Conservation (phyloP, 257 asterid species). For the Striga asiatica region DNA sequence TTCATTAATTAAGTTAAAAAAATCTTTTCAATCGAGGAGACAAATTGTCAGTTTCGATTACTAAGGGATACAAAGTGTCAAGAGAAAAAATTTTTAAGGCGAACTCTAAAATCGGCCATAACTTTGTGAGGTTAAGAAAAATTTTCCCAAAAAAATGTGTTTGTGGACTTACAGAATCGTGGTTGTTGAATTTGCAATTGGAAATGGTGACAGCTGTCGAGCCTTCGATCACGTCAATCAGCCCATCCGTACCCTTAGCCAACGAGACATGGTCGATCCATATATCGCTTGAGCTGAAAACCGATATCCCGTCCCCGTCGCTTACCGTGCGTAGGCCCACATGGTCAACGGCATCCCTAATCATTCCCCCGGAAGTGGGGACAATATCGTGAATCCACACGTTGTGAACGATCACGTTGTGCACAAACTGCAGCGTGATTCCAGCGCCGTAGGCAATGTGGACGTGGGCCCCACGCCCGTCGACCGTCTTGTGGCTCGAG, state of each 20-base stretch:
- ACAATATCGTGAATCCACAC: constrained; percentile 48
- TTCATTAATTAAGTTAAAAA: no score
- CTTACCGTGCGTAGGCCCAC: constrained; percentile 51
- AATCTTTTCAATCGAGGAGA: no score
- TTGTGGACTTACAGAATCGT: constrained; percentile 45
- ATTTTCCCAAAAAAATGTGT: no score
- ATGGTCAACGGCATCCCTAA: constrained; percentile 46
- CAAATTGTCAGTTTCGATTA: no score
- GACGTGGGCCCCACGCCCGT: constrained; percentile 59
- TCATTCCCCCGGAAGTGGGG: constrained; percentile 41
- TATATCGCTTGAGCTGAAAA: constrained; percentile 41
- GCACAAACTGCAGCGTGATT: constrained; percentile 54
- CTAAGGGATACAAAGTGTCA: no score
- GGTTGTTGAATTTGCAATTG: constrained; percentile 82
- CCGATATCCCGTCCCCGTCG: constrained; percentile 66
- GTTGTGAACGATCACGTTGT: constrained; percentile 52
- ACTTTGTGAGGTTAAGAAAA: no score
- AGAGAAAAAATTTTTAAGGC: no score
- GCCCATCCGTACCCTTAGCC: constrained; percentile 52
- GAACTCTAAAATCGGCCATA: no score
- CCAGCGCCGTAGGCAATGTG: constrained; percentile 73
- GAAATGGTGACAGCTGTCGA: constrained; percentile 84
- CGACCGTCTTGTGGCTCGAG: constrained; percentile 55
- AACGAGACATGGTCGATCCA: constrained; percentile 73
- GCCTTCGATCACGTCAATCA: constrained; percentile 65